Conservation (phyloP, 768 basidiomycete species). For the Podaxis carcinomalis region DNA sequence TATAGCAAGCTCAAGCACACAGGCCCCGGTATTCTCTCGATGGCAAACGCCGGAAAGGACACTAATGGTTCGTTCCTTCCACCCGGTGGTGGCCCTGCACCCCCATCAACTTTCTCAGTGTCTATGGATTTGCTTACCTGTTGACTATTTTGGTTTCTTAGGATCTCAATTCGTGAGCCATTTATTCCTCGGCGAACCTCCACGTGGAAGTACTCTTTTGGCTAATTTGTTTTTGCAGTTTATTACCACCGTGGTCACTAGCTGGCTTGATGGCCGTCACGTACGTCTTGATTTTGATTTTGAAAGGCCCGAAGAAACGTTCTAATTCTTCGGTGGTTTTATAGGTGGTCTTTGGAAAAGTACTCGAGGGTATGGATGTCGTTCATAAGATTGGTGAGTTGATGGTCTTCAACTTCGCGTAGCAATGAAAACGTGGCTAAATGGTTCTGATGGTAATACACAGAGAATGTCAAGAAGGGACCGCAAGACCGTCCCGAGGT, state of each 20-base stretch:
- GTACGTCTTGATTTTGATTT: conserved; percentile 34
- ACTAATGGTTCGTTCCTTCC: conserved; percentile 67
- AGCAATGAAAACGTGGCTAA: background rate
- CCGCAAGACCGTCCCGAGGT: conserved; percentile 66
- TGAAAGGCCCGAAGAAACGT: background rate
- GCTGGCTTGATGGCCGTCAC: conserved; percentile 90
- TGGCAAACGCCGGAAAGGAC: conserved; percentile 92
- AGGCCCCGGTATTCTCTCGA: conserved; percentile 80
- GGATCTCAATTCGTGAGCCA: conserved; percentile 84
- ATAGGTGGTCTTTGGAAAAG: conserved; percentile 90
- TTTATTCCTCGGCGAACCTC: background rate
- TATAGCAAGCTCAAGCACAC: conserved; percentile 93
- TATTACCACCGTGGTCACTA: conserved; percentile 83
- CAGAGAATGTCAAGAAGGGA: conserved; percentile 75
- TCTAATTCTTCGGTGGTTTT: background rate
- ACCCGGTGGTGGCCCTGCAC: background rate
- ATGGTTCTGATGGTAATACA: conserved; percentile 4
- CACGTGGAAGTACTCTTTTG: background rate
- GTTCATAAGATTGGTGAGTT: conserved; percentile 66
- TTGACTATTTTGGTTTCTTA: conserved; percentile 21
- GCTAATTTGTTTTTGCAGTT: conserved; percentile 50
- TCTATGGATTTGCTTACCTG: conserved; percentile 5
- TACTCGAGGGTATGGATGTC: conserved; percentile 90
- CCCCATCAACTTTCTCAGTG: background rate
- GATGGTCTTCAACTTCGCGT: background rate